Percentiles rank a stretch among this genome's conserved stretches.
phyloP scores from a whole-genome alignment of 345 rosid genomes.

The Salix exigua region DNA sequence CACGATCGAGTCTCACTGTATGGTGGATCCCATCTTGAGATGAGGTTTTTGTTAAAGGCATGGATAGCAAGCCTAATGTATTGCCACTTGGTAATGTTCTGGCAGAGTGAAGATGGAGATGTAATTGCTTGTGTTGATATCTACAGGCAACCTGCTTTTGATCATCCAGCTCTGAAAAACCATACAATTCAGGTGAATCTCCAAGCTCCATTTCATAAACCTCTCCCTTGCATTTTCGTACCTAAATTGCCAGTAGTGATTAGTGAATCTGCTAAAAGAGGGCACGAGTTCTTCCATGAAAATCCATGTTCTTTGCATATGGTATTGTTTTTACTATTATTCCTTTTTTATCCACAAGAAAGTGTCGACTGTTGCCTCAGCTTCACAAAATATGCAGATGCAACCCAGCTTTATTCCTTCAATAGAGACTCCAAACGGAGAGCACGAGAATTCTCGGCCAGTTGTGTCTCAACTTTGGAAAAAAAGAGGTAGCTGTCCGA shows the following conservation, averaged over 20 bases:
- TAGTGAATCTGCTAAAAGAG: no score
- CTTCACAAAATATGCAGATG: constrained; percentile 33
- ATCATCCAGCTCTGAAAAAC: constrained; percentile 40
- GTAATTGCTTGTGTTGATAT: constrained; percentile 47
- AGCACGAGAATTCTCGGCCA: constrained; percentile 13
- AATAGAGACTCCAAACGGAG: neutral
- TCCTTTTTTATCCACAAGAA: neutral
- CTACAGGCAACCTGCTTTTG: constrained; percentile 51
- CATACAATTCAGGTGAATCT: constrained; percentile 40
- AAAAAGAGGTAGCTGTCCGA: constrained; percentile 42
- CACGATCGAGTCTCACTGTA: no score
- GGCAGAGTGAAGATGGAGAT: constrained; percentile 55
- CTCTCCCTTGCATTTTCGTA: no score
- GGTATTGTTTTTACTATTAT: neutral
- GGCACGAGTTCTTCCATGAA: no score
- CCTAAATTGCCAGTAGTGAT: no score
- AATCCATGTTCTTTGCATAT: no score
- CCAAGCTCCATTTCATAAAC: no score
- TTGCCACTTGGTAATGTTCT: neutral
- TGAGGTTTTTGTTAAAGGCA: no score
- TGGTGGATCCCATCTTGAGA: no score
- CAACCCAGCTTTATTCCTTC: constrained; percentile 26
- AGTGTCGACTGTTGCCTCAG: neutral
- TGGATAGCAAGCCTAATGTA: neutral
- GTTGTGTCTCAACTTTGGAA: constrained; percentile 38